Evolutionary conservation across 2,329 filamentous ascomycete genomes (phyloP).

Genomic region (Botrytis fragariae): DNA sequence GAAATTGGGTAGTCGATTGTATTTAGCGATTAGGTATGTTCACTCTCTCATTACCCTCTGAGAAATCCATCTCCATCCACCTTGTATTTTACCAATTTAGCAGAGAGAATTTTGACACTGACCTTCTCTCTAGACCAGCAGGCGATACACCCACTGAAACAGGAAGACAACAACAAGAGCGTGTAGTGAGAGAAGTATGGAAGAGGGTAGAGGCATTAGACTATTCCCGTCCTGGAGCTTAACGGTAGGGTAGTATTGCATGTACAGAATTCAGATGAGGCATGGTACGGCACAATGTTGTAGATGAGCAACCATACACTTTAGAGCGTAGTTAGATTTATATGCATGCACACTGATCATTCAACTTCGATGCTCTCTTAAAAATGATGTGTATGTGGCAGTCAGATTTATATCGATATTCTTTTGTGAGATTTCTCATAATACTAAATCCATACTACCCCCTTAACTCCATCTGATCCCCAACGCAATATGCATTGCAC

Average conservation of each 20-base stretch:
- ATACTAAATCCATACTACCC: neutral
- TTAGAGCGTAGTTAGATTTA: neutral
- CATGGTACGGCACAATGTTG: neutral
- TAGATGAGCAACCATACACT: neutral
- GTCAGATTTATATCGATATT: neutral
- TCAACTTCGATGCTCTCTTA: neutral
- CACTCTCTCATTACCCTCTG: too few relatives aligned
- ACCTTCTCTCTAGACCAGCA: constrained; percentile 47
- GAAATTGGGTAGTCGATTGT: constrained; percentile 64
- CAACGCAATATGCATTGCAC: neutral
- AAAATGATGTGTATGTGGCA: neutral
- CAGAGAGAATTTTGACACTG: neutral
- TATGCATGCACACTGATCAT: neutral
- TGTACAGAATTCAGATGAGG: neutral
- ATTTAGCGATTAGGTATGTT: constrained; percentile 61
- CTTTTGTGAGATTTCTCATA: neutral
- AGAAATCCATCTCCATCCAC: neutral
- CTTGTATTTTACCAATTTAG: neutral
- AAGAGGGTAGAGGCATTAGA: constrained; percentile 63
- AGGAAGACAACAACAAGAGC: constrained; percentile 64
- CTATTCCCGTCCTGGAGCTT: constrained; percentile 61
- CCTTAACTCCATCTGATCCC: neutral
- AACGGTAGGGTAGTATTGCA: neutral
- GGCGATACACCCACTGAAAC: constrained; percentile 60
- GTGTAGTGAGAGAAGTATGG: constrained; percentile 72